Base-by-base conservation (phyloP, 352 stramenopile species). In the Phytophthora pistaciae region DNA sequence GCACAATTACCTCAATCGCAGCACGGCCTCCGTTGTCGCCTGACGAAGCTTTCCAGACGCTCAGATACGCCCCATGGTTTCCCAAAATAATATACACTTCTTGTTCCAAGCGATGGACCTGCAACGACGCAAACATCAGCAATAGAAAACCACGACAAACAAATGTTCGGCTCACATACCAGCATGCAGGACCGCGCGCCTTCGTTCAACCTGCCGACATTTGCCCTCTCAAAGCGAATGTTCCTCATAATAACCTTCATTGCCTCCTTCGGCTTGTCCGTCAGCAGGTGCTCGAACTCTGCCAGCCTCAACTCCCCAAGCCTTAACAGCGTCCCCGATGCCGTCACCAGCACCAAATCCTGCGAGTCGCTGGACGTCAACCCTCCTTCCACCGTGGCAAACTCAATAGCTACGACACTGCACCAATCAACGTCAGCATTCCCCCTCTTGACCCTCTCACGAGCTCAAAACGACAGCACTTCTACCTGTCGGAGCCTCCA, bases 311-410 rank as follows among this genome's bases (percentile, higher is more conserved):
- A 52, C 21, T 82, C 66, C 0, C 75, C 60, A 1, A 85, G 36
- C 1, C 50, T 44, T 9, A 83, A 21, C n/a, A 70, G 57, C 21
- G 57, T 14, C 14, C 78, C 78, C 1, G 52, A 49, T 16, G 60
- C 52, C 8, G 75, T 80, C 16, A 78, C 69, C 10, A 82, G 66
- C 25, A 85, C 60, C 25, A 85, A 48, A 50, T 79, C 65, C 55
- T 82, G 70, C 5, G 44, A 20, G 27, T 65, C 40, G 5, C 54
- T 49, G 3, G 52, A 72, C 20, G 21, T 66, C 18, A 53, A 44
- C 16, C 13, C 60, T 3, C 48, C 18, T 50, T 66, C 18, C 9
- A 38, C 40, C 29, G 64, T 56, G 5, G 64, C 55, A 64, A 77
- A 77, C 29, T 54, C 53, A 5, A 77, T 63, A 0, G 59, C 60